Evolutionary conservation across 2,329 filamentous ascomycete species (phyloP), one percentile per base, ranked within the genome.

Genomic region (Cytospora piceae): DNA sequence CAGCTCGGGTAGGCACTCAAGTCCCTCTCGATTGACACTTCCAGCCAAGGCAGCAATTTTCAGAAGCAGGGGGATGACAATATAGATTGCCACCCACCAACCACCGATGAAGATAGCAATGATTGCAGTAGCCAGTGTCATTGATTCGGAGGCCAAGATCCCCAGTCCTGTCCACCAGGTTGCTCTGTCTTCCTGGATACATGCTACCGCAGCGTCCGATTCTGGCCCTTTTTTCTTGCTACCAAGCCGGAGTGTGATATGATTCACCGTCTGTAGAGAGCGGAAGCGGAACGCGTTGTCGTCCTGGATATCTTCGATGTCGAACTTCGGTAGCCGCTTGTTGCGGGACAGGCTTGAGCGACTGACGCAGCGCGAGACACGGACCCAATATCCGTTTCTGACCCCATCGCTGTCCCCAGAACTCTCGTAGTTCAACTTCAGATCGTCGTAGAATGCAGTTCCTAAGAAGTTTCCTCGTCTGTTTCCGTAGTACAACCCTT

Each of bases 61-160:
- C 17, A 22, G 9, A 31, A 37, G 22, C 15, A 56, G 8, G 4
- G 53, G 53, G 22, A 56, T 37, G 12, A 37, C 11, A 17, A 37
- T 37, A 32, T 56, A 56, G 29, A 37, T 56, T 0, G 53, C 53
- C 53, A 56, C 34, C 53, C 53, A 56, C 53, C 53, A 56, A 5
- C 53, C 53, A 14, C 31, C 53, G 15, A 20, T 22, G 31, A 56
- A 22, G 8, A 56, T 56, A 22, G 53, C 29, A 56, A 37, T 2
- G 7, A 56, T 22, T 7, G 29, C 53, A 24, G 53, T 37, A 2
- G 29, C 11, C 0, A 56, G n/a, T 37, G 53, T 4, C 3, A 56
- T 14, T 6, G 22, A 6, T 12, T 56, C 53, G 7, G 53, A 56
- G 20, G 20, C 31, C 17, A 37, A 14, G 29, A 56, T 56, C 9